Percentiles rank a stretch among this genome's conserved stretches.
Evolutionary conservation across 306 rosid genomes (phyloP).

Genomic region (Medicago arabica): DNA sequence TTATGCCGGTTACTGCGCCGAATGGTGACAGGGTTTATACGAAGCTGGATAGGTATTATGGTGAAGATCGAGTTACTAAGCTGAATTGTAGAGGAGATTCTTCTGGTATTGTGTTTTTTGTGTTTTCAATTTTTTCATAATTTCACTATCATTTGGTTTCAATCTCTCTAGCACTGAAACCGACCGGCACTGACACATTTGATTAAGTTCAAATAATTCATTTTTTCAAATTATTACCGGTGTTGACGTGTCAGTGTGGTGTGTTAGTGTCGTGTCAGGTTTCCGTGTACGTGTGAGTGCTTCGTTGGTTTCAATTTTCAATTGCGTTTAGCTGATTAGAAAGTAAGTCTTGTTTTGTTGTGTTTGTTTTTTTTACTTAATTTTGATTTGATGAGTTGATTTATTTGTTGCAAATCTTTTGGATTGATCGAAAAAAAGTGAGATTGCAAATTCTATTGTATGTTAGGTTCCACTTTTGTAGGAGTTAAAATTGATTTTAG

Average conservation of each 20-base stretch:
- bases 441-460: background rate
- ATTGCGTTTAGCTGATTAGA: background rate
- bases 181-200: too few relatives aligned
- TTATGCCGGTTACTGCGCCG: constrained; percentile 85
- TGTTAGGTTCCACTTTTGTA: too few relatives aligned
- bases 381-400: background rate
- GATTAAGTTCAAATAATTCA: too few relatives aligned
- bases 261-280: too few relatives aligned
- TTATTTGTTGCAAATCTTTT: too few relatives aligned
- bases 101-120: constrained; percentile 53
- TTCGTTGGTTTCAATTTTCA: background rate
- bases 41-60: constrained; percentile 56
- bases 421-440: constrained; percentile 13
- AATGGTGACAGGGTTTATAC: constrained; percentile 84
- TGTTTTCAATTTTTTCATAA: background rate
- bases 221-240: too few relatives aligned
- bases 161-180: too few relatives aligned
- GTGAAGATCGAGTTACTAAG: constrained; percentile 54
- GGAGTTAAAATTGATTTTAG: too few relatives aligned
- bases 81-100: constrained; percentile 47
- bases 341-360: background rate
- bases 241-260: too few relatives aligned
- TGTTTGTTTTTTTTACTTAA: constrained; percentile 20
- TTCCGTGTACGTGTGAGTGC: too few relatives aligned
- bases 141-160: background rate